Evolutionary conservation across 2,329 filamentous ascomycete species (phyloP).

Genomic region (Aspergillus pseudoterreus): DNA sequence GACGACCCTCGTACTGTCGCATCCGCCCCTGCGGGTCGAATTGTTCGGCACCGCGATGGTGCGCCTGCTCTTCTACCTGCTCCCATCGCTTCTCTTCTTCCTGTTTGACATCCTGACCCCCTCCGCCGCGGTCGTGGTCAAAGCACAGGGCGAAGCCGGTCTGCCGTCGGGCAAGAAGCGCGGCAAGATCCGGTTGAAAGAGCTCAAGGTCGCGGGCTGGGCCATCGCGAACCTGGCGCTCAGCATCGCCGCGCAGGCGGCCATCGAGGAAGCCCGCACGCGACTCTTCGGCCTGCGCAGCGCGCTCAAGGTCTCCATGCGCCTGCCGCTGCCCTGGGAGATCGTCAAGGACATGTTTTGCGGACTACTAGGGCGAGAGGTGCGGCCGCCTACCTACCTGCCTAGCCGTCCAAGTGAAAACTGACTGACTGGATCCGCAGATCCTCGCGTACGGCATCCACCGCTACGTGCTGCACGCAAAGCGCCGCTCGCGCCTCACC

Average conservation of each 20-base stretch:
- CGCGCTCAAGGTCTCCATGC: conserved; percentile 56
- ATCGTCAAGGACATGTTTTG: conserved; percentile 54
- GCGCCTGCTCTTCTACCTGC: conserved; percentile 65
- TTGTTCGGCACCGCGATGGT: conserved; percentile 66
- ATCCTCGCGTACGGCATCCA: conserved; percentile 63
- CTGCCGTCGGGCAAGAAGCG: conserved; percentile 43
- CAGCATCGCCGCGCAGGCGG: conserved; percentile 51
- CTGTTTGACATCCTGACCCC: conserved; percentile 69
- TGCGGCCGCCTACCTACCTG: conserved; percentile 26
- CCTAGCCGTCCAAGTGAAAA: background rate
- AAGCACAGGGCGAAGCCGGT: conserved; percentile 58
- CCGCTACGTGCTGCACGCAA: conserved; percentile 66
- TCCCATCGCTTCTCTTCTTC: conserved; percentile 70
- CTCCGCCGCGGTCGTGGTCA: conserved; percentile 64
- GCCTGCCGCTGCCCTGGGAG: conserved; percentile 60
- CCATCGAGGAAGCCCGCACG: conserved; percentile 54
- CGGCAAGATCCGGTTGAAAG: conserved; percentile 37
- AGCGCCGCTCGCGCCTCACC: conserved; percentile 56
- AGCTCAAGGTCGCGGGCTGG: conserved; percentile 51
- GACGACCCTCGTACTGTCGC: conserved; percentile 75
- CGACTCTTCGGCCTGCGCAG: conserved; percentile 52
- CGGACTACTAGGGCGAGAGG: conserved; percentile 56
- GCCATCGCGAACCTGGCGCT: conserved; percentile 55
- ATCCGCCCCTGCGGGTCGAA: conserved; percentile 72
- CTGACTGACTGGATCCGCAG: conserved; percentile 12